A percentile compares a stretch with the other conserved stretches of the same genome.
Evolutionary conservation across 179 eudicot species (phyloP).

Genomic region (Carnegiea gigantea): DNA sequence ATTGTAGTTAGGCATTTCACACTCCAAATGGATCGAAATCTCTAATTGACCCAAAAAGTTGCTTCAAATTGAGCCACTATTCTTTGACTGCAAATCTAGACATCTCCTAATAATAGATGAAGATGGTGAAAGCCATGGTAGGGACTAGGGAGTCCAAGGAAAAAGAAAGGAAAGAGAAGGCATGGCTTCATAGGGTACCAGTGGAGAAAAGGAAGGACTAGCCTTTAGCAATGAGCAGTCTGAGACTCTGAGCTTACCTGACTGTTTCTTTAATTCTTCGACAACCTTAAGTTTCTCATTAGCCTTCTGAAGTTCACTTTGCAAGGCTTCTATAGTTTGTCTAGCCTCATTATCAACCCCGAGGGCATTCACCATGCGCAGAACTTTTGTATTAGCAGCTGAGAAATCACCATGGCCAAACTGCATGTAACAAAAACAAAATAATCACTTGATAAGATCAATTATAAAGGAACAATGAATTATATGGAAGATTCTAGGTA

Average conservation of each 20-base stretch:
- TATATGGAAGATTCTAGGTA: not conserved
- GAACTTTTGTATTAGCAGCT: slow-evolving; percentile 80
- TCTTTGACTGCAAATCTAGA: too few relatives aligned
- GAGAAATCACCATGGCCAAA: slow-evolving; percentile 97
- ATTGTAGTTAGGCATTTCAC: too few relatives aligned
- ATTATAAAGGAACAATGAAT: not conserved
- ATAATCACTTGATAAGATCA: not conserved
- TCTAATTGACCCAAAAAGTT: too few relatives aligned
- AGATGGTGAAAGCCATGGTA: not conserved
- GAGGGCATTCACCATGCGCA: slow-evolving; percentile 93
- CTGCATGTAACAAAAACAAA: slow-evolving; percentile 43
- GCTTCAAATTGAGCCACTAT: too few relatives aligned
- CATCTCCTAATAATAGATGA: too few relatives aligned
- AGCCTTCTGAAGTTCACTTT: slow-evolving; percentile 83
- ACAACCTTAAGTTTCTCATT: slow-evolving; percentile 87
- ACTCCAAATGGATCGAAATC: too few relatives aligned
- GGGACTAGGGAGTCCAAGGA: not conserved
- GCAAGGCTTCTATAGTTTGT: slow-evolving; percentile 88
- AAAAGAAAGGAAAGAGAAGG: not conserved
- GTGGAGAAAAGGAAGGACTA: too few relatives aligned
- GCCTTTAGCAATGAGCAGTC: not conserved
- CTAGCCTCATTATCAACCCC: slow-evolving; percentile 92
- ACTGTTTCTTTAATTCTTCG: slow-evolving; percentile 89
- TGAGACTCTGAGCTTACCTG: slow-evolving; percentile 46
- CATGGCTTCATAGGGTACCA: not conserved